Conservation (phyloP, 768 basidiomycete genomes). For the Dacryopinax spathularia region DNA sequence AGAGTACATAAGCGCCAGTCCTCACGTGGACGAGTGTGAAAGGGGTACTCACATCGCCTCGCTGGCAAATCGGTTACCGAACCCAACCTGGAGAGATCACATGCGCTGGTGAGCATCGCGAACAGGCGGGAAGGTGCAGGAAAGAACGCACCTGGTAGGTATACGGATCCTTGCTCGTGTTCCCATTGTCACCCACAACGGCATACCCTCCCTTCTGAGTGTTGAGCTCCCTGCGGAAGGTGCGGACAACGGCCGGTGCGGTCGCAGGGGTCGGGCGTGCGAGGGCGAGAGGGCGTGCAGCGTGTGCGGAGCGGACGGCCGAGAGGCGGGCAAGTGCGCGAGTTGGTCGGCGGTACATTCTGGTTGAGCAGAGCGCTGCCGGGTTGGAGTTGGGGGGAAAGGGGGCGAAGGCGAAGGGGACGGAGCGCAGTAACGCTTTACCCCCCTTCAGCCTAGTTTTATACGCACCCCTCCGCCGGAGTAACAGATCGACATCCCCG, state of each 20-base stretch:
- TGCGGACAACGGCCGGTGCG: not conserved
- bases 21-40: not conserved
- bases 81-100: constrained; percentile 9
- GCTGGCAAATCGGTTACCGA: constrained; percentile 14
- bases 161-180: constrained; percentile 10
- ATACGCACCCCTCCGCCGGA: not conserved
- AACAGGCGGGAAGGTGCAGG: not conserved
- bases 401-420: no score
- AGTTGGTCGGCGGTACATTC: constrained; percentile 1
- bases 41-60: constrained; percentile 10
- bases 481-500: not conserved
- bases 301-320: not conserved
- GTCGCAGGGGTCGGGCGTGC: not conserved
- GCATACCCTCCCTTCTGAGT: not conserved
- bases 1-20: not conserved
- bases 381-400: no score
- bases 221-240: constrained; percentile 1
- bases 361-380: constrained; percentile 1
- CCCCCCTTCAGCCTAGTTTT: not conserved
- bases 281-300: not conserved
- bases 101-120: not conserved
- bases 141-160: constrained; percentile 10
- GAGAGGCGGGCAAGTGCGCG: not conserved
- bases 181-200: not conserved
- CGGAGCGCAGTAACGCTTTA: no score